phyloP scores from a whole-genome alignment of 2,329 filamentous ascomycete genomes.

The Fusarium pininemorale region DNA sequence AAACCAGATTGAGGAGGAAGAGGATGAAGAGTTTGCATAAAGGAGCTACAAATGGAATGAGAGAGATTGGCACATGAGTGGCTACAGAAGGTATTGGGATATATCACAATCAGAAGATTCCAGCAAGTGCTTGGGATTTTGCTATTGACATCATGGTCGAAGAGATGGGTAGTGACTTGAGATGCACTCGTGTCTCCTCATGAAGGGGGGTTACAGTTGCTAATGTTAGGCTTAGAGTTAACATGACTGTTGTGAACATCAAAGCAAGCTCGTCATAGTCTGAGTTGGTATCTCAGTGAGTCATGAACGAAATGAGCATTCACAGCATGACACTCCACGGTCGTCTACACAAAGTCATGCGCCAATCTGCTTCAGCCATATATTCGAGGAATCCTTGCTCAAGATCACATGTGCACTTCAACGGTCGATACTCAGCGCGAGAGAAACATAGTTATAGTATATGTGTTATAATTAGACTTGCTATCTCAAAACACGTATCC shows the following conservation, averaged over 20 bases:
- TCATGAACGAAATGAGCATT: background rate
- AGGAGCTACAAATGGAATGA: background rate
- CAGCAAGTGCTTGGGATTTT: slow-evolving; percentile 4
- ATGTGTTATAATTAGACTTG: background rate
- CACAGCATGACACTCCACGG: background rate
- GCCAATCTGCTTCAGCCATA: background rate
- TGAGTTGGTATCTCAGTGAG: background rate
- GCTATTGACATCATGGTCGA: slow-evolving; percentile 9
- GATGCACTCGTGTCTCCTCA: slow-evolving; percentile 5
- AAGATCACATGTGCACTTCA: background rate
- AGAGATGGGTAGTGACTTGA: slow-evolving; percentile 10
- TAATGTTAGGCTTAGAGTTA: slow-evolving; percentile 17
- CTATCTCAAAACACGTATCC: background rate
- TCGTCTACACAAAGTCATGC: too few species aligned
- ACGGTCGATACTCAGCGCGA: background rate
- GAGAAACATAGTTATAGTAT: background rate
- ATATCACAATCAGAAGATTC: slow-evolving; percentile 31
- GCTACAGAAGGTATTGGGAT: slow-evolving; percentile 6
- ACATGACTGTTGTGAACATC: slow-evolving; percentile 11
- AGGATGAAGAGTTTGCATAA: slow-evolving; percentile 55
- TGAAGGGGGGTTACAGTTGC: background rate
- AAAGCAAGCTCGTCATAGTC: background rate
- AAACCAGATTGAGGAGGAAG: slow-evolving; percentile 74
- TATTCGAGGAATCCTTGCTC: background rate
- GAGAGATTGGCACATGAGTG: background rate